phyloP scores from a whole-genome alignment of 495 filamentous ascomycete genomes.

The Parathielavia hyrcaniae region DNA sequence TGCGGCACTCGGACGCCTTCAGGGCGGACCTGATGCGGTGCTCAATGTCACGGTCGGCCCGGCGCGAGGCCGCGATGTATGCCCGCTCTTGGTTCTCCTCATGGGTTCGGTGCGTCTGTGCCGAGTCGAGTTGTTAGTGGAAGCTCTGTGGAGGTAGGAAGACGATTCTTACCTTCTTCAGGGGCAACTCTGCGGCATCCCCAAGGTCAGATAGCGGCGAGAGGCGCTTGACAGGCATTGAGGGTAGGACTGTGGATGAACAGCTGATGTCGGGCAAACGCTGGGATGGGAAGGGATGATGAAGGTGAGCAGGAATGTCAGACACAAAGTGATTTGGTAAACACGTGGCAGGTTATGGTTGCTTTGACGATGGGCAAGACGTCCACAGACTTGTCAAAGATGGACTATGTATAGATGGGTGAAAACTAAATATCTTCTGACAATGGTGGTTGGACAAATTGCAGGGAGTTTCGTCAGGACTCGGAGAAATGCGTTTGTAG shows the following conservation, averaged over 20 bases:
- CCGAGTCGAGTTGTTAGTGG: not conserved
- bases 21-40: conserved; percentile 84
- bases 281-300: not conserved
- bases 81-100: conserved; percentile 92
- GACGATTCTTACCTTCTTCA: not conserved
- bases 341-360: too few relatives aligned
- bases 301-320: not conserved
- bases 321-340: too few relatives aligned
- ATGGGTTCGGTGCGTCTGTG: conserved; percentile 56
- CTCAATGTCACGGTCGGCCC: conserved; percentile 83
- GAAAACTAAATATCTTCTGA: too few relatives aligned
- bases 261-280: not conserved
- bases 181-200: not conserved
- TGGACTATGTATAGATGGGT: too few relatives aligned
- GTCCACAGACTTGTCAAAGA: too few relatives aligned
- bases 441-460: too few relatives aligned
- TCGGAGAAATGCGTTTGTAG: too few relatives aligned
- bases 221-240: not conserved
- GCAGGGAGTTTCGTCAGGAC: too few relatives aligned
- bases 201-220: not conserved
- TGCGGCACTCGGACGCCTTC: conserved; percentile 83
- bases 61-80: conserved; percentile 90
- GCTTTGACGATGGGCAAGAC: too few relatives aligned
- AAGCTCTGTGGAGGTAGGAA: not conserved
- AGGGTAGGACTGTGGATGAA: not conserved